phyloP scores from a whole-genome alignment of 2,329 filamentous ascomycete species.

The Amylocarpus encephaloides region DNA sequence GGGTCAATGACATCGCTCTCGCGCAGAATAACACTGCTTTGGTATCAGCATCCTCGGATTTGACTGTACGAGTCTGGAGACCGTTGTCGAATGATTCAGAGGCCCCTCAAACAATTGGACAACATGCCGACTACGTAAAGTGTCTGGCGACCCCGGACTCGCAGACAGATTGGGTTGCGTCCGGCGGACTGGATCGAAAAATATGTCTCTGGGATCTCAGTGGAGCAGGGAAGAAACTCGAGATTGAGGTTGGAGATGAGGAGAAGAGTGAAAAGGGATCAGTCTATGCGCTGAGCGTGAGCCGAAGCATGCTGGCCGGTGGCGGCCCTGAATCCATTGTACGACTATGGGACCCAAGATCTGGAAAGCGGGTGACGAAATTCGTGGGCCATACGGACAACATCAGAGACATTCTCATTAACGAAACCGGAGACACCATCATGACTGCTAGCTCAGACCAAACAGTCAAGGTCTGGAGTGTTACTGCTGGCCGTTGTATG shows the following conservation, averaged over 20 bases:
- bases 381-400: conserved; percentile 96
- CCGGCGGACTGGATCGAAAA: conserved; percentile 86
- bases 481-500: conserved; percentile 92
- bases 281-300: conserved; percentile 81
- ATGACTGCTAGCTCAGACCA: conserved; percentile 94
- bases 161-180: conserved; percentile 79
- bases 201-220: conserved; percentile 92
- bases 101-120: conserved; percentile 74
- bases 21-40: conserved; percentile 59
- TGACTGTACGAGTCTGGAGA: conserved; percentile 71
- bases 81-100: conserved; percentile 59
- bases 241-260: conserved; percentile 79
- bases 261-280: conserved; percentile 87
- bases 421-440: conserved; percentile 80
- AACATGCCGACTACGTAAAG: conserved; percentile 95
- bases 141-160: conserved; percentile 73
- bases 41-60: conserved; percentile 67
- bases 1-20: conserved; percentile 69
- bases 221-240: conserved; percentile 76
- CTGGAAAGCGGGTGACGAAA: conserved; percentile 87
- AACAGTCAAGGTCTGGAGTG: conserved; percentile 96
- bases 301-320: conserved; percentile 75
- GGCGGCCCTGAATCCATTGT: conserved; percentile 93
- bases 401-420: conserved; percentile 84
- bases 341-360: conserved; percentile 82